Base-by-base conservation (phyloP, 768 basidiomycete genomes). In the Amanita muscaria region DNA sequence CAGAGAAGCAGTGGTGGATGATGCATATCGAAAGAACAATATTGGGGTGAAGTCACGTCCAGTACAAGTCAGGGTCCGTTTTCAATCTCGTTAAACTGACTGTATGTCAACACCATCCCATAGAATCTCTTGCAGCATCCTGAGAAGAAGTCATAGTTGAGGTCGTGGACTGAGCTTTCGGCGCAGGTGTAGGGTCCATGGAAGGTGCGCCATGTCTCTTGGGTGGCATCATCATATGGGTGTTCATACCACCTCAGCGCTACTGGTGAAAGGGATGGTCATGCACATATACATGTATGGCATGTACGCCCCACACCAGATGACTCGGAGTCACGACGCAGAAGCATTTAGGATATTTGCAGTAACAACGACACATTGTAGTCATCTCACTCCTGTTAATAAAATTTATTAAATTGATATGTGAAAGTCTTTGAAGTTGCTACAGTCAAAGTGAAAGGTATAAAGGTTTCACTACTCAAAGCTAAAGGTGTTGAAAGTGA, bases 141-240 rank as follows among this genome's bases (percentile, higher is more conserved):
- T n/a, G n/a, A n/a, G n/a, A n/a, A n/a, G n/a, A n/a, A n/a, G n/a
- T n/a, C n/a, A n/a, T n/a, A n/a, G n/a, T n/a, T n/a, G n/a, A n/a
- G n/a, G n/a, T n/a, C n/a, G n/a, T n/a, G n/a, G n/a, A n/a, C n/a
- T n/a, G n/a, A n/a, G n/a, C n/a, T n/a, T n/a, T n/a, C n/a, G n/a
- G n/a, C n/a, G n/a, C n/a, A n/a, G n/a, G n/a, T n/a, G n/a, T n/a
- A n/a, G n/a, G n/a, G n/a, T n/a, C n/a, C n/a, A n/a, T n/a, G n/a
- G n/a, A n/a, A n/a, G n/a, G n/a, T n/a, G n/a, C n/a, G n/a, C n/a
- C n/a, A n/a, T 23, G 76, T 98, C 27, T 71, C 91, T 12, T 99
- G 93, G 93, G 91, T 94, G 0, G 88, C 96, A 0, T 84, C n/a
- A n/a, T n/a, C 84, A 0, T 94, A 90, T 49, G 96, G 94, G 5